Base-by-base conservation (phyloP, 768 basidiomycete species). In the Xerocomellus intermedius region DNA sequence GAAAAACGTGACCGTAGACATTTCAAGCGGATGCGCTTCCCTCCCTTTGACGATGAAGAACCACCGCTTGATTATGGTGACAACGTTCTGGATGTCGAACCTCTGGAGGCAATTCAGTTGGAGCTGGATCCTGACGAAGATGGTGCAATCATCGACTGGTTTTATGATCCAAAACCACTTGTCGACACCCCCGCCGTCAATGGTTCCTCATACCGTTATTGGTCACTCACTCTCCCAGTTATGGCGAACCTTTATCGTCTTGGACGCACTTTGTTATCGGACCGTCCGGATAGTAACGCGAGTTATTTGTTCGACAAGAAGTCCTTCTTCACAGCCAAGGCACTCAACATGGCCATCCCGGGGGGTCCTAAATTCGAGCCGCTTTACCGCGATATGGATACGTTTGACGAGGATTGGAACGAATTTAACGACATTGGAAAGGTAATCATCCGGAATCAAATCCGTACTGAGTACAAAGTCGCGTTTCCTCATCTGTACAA, bases 341-440 rank as follows among this genome's bases (percentile, higher is more conserved):
- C 94, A 14, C 79, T 96, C 60, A 96, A 95, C 73, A 86, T 95
- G 83, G 94, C 94, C 47, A 96, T 97, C 62, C 97, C 97, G 0
- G 97, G 96, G 54, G 97, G 97, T 45, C 97, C 97, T 2, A 97
- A 98, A 71, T 99, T 98, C 59, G 97, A 99, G 77, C 97, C 96
- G 16, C 77, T 99, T 26, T 94, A 94, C 73, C 84, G 96, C 46
- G 97, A 99, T 65, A 94, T 95, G 87, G 97, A 98, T 66, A 80
- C 88, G 13, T 98, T 93, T 62, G 97, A 99, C 67, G 97, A 98
- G 69, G 97, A 99, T 68, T 97, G 94, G 94, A 97, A 97, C 71
- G 94, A 97, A 71, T 99, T 99, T 67, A 99, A 99, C 69, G 97
- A 99, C 68, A 97, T 98, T 74, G 95, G 97, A 77, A 99, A 99